Percentiles rank a stretch among this genome's conserved stretches.
These are phyloP conservation scores for Didymella arachidicola DNA, from an alignment of 2,329 filamentous ascomycete species.

Conservation along the genomic window DNA sequence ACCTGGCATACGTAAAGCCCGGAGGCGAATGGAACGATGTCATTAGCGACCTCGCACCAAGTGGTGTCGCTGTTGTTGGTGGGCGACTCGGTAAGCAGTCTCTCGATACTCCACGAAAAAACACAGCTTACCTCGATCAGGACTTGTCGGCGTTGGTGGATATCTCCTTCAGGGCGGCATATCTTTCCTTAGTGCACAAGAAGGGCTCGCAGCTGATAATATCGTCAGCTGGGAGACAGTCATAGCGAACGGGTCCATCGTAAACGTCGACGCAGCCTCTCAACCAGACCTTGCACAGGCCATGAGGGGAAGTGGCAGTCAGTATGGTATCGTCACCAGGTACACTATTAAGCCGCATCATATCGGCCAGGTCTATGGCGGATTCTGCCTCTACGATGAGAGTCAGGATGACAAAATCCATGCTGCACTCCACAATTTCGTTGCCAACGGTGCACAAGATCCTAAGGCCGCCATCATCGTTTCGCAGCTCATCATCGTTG, in stretches of 20 bases:
- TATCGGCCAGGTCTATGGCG: conserved; percentile 51
- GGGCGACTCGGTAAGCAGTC: conserved; percentile 26
- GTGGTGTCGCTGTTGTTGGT: conserved; percentile 47
- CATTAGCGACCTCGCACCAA: conserved; percentile 43
- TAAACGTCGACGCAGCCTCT: conserved; percentile 32
- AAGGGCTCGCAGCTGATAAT: conserved; percentile 41
- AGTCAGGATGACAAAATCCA: conserved; percentile 41
- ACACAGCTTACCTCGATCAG: conserved; percentile 4
- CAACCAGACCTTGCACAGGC: conserved; percentile 47
- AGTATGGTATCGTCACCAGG: conserved; percentile 41
- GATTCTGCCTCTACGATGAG: conserved; percentile 45
- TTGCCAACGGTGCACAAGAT: conserved; percentile 34
- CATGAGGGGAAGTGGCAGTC: conserved; percentile 38
- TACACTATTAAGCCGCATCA: conserved; percentile 34
- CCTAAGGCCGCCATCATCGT: conserved; percentile 37
- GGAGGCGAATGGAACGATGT: conserved; percentile 54
- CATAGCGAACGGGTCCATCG: conserved; percentile 41
- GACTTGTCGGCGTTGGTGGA: conserved; percentile 36
- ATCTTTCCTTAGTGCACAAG: conserved; percentile 36
- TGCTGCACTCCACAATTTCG: conserved; percentile 46
- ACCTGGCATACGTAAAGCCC: conserved; percentile 50
- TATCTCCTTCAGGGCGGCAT: conserved; percentile 32
- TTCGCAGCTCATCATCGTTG: conserved; percentile 23
- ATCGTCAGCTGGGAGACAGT: conserved; percentile 47
- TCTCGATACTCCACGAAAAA: not conserved